Evolutionary conservation across 2,329 filamentous ascomycete genomes (phyloP), one percentile per base, ranked within the genome.

Genomic region (Neonectria neomacrospora): DNA sequence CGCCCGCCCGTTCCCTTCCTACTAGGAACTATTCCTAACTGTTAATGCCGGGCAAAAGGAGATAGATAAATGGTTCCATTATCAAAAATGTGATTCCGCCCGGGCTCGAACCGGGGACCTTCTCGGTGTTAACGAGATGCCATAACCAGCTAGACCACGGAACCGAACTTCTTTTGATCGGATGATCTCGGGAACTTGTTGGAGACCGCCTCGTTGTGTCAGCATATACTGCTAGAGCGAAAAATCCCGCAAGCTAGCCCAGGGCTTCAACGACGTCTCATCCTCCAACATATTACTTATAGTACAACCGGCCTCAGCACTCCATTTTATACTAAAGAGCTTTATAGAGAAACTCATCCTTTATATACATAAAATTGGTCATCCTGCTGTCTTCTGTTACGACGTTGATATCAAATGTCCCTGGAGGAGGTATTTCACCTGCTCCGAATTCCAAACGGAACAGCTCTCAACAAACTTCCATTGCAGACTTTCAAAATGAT

Each of bases 91-190:
- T 63, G 61, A 63, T 63, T 63, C 51, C 53, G 62, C 54, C 57
- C 63, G 63, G 63, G 63, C 50, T 65, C 44, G 63, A 65, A 65
- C 63, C 63, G 63, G 62, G 62, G 62, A 64, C 62, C 62, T 64
- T 64, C 62, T 64, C 62, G 60, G 60, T 63, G 60, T 63, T 63
- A 63, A 44, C 60, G 60, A 63, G 60, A 54, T 63, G 60, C 60
- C 60, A 63, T 64, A 64, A 71, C 64, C 69, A 71, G 59, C 69
- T 71, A 71, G 60, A 65, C 69, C 69, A 71, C 66, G 63, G 54
- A 69, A 71, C 64, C 68, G 8, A 20, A 11, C 22, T 11, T 45
- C 22, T 20, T 12, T 16, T 45, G 12, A 45, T 52, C 41, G 55
- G 28, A 52, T 44, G 3, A 58, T 37, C 47, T 22, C 20, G 41